These are phyloP conservation scores for Violaceomyces palustris DNA, from an alignment of 1,284 basidiomycete species.

Conservation along the genomic window DNA sequence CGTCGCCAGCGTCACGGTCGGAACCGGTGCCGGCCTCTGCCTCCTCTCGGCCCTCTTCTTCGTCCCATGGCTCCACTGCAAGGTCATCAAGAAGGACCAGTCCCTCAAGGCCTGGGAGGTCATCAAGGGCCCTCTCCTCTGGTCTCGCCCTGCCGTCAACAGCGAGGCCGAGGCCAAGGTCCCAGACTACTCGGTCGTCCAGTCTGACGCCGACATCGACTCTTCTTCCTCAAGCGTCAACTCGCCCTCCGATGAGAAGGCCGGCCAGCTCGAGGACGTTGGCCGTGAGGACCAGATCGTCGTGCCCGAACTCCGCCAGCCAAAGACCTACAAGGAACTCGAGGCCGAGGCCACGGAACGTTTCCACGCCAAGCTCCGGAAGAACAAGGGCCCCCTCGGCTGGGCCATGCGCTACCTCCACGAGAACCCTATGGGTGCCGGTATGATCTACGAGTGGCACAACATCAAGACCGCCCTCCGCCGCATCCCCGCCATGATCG, in stretches of 20 bases:
- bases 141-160: constrained; percentile 11
- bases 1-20: constrained; percentile 12
- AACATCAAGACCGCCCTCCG: constrained; percentile 23
- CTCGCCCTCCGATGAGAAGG: constrained; percentile 3
- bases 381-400: not conserved
- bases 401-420: constrained; percentile 15
- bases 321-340: constrained; percentile 7
- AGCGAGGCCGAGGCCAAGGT: constrained; percentile 14
- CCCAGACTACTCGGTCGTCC: constrained; percentile 16
- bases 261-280: constrained; percentile 2
- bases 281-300: constrained; percentile 6
- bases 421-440: constrained; percentile 16
- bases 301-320: not conserved
- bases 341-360: constrained; percentile 9
- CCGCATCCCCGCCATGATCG: constrained; percentile 18
- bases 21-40: constrained; percentile 13
- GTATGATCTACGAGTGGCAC: constrained; percentile 19
- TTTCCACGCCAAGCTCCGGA: constrained; percentile 5
- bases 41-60: constrained; percentile 21
- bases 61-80: constrained; percentile 21
- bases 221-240: not conserved
- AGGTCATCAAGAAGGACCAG: constrained; percentile 23
- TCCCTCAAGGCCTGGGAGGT: constrained; percentile 28
- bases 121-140: constrained; percentile 27
- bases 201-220: constrained; percentile 7